These are phyloP conservation scores for Microthlaspi erraticum DNA, from an alignment of 345 rosid species.

Conservation along the genomic window DNA sequence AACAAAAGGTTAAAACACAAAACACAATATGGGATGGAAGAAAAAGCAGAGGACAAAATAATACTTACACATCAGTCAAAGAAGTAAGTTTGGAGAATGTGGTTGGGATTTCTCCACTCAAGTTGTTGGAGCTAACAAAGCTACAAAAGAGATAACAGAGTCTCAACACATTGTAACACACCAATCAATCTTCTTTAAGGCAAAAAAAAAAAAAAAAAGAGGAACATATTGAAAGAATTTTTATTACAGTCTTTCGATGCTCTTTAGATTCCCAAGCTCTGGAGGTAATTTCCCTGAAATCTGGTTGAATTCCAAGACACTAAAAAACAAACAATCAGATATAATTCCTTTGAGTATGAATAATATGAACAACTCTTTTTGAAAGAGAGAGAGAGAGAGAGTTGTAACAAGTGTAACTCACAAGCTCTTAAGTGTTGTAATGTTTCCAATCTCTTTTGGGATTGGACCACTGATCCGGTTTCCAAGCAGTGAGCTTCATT, in stretches of 20 bases:
- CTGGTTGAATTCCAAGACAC: constrained; percentile 49
- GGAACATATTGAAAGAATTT: too few relatives aligned
- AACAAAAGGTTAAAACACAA: background rate
- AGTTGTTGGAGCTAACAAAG: constrained; percentile 55
- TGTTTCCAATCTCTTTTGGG: constrained; percentile 58
- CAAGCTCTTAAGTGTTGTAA: constrained; percentile 50
- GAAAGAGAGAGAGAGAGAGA: too few relatives aligned
- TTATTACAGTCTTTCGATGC: constrained; percentile 36
- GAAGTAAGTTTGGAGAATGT: constrained; percentile 53
- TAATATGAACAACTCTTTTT: constrained; percentile 6
- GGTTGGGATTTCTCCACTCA: constrained; percentile 54
- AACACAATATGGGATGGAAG: background rate
- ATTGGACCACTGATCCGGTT: constrained; percentile 58
- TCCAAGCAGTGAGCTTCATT: constrained; percentile 52
- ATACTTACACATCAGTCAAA: constrained; percentile 56
- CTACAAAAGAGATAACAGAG: constrained; percentile 43
- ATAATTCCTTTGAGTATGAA: background rate
- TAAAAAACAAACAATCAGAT: constrained; percentile 19
- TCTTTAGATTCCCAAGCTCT: constrained; percentile 49
- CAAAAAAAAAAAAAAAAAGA: too few relatives aligned
- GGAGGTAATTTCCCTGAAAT: constrained; percentile 52
- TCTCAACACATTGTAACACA: constrained; percentile 13
- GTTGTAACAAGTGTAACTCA: constrained; percentile 51
- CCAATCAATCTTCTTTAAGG: background rate
- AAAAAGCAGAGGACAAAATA: background rate